These are phyloP conservation scores for Claviceps arundinis DNA, from an alignment of 2,329 filamentous ascomycete species.

Conservation along the genomic window DNA sequence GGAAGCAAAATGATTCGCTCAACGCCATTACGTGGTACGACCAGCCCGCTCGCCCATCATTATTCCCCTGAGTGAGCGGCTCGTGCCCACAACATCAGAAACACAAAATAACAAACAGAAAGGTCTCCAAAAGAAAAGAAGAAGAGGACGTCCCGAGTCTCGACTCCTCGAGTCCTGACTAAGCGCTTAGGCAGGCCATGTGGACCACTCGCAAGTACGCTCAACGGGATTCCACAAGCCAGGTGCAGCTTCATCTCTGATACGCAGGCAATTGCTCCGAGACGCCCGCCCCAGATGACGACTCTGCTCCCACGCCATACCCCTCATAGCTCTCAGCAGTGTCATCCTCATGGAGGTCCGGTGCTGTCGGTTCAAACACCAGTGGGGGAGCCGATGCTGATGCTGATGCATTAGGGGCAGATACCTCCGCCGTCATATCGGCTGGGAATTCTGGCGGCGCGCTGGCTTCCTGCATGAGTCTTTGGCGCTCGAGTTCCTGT, in stretches of 20 bases:
- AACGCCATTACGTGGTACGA: neutral
- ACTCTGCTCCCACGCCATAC: constrained; percentile 15
- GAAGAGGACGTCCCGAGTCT: neutral
- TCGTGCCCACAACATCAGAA: neutral
- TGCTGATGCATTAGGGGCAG: neutral
- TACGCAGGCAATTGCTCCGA: constrained; percentile 27
- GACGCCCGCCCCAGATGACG: constrained; percentile 10
- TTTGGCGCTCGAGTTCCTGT: constrained; percentile 56
- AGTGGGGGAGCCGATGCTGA: constrained; percentile 6
- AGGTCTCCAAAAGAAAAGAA: neutral
- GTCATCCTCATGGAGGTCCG: constrained; percentile 37
- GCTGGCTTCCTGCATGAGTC: constrained; percentile 51
- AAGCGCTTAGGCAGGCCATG: too few relatives aligned
- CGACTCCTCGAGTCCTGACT: too few relatives aligned
- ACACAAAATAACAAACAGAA: too few relatives aligned
- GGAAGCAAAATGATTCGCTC: neutral
- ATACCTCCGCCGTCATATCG: constrained; percentile 27
- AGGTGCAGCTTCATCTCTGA: constrained; percentile 17
- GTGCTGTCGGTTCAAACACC: constrained; percentile 36
- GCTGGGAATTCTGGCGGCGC: constrained; percentile 46
- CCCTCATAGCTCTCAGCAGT: constrained; percentile 27
- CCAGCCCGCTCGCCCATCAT: neutral
- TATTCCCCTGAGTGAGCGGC: neutral
- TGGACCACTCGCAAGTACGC: too few relatives aligned
- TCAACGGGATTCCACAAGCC: neutral